Evolutionary conservation across 176 grass and related monocot genomes (phyloP).

Genomic region (Echinochloa phyllopogon): DNA sequence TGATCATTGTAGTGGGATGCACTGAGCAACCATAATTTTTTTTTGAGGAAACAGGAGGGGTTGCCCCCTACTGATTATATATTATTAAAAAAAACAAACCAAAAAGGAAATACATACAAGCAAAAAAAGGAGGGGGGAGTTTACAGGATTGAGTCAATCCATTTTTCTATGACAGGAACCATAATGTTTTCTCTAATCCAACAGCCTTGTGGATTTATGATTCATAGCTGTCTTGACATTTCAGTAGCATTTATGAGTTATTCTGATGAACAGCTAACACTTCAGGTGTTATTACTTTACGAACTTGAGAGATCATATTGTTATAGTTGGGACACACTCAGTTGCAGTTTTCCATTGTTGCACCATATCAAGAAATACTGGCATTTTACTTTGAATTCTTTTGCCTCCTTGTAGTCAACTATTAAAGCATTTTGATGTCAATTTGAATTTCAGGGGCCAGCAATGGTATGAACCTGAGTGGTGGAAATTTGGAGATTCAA

Average conservation of each 20-base stretch:
- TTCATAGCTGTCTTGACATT: not conserved
- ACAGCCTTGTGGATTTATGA: not conserved
- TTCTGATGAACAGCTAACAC: conserved; percentile 3
- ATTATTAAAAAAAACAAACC: too few species aligned
- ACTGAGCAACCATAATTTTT: not conserved
- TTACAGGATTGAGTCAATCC: too few species aligned
- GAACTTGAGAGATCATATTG: conserved; percentile 17
- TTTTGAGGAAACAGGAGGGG: too few species aligned
- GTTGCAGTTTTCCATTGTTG: conserved; percentile 5
- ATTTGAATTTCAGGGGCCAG: conserved; percentile 67
- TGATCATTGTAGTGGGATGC: not conserved
- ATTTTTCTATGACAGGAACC: too few species aligned
- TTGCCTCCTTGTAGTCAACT: conserved; percentile 8
- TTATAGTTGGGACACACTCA: not conserved
- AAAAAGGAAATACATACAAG: too few species aligned
- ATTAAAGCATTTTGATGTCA: conserved; percentile 14
- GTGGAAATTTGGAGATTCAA: conserved; percentile 99
- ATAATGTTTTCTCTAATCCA: not conserved
- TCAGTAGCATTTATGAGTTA: conserved; percentile 20
- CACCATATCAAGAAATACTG: not conserved
- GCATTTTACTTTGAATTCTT: not conserved
- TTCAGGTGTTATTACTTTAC: not conserved
- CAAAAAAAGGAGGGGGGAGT: too few species aligned
- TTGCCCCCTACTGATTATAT: too few species aligned
- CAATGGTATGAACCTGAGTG: conserved; percentile 99